phyloP scores from a whole-genome alignment of 495 filamentous ascomycete genomes.

The Lasiosphaeris hirsuta region DNA sequence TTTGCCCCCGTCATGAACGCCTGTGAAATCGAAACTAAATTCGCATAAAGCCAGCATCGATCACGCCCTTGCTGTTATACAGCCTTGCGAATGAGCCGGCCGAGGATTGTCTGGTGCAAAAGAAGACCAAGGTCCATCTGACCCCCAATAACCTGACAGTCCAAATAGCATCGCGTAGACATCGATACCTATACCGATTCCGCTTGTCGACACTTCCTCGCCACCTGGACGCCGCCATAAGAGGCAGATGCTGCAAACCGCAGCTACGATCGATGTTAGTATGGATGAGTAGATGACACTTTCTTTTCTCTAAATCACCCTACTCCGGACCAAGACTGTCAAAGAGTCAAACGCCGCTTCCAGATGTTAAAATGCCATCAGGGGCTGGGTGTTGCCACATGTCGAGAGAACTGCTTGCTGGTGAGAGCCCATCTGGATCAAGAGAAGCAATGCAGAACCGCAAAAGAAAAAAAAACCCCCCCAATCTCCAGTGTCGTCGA shows the following conservation, averaged over 20 bases:
- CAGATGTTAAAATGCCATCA: constrained; percentile 1
- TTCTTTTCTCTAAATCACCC: constrained; percentile 4
- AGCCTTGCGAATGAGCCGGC: too few relatives aligned
- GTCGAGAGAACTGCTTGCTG: background rate
- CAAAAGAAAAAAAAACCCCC: too few relatives aligned
- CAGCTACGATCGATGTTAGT: background rate
- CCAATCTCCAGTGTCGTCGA: background rate
- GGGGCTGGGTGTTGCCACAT: constrained; percentile 2
- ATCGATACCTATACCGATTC: constrained; percentile 3
- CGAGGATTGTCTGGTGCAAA: background rate
- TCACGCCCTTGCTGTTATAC: too few relatives aligned
- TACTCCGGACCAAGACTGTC: constrained; percentile 1
- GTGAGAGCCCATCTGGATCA: constrained; percentile 6
- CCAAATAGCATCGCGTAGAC: constrained; percentile 28
- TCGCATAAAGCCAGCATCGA: background rate
- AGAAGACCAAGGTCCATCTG: constrained; percentile 2
- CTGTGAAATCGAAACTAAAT: background rate
- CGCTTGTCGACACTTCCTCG: constrained; percentile 29
- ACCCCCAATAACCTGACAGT: background rate
- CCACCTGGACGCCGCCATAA: constrained; percentile 10
- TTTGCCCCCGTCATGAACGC: too few relatives aligned
- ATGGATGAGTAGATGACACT: constrained; percentile 10
- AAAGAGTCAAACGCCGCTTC: constrained; percentile 8
- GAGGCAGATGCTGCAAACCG: background rate
- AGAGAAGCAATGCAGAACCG: background rate